A percentile compares a stretch with the other conserved stretches of the same genome.
phyloP scores from a whole-genome alignment of 148 eudicot species.

The Rhododendron ferrugineum region DNA sequence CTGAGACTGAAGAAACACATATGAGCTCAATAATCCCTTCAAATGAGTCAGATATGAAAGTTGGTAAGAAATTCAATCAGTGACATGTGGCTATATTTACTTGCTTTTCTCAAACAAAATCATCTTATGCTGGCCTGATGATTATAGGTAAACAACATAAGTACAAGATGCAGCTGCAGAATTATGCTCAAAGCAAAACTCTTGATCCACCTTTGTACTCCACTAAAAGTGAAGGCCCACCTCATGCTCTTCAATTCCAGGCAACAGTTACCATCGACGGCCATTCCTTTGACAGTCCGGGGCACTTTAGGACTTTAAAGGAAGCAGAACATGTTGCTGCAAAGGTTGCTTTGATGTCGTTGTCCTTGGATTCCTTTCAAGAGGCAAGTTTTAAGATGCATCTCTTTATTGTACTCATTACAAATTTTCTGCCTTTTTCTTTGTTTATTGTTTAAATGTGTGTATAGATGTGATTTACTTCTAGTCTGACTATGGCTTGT shows the following conservation, averaged over 20 bases:
- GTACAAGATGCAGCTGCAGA: constrained; percentile 19
- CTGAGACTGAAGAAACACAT: constrained; percentile 1
- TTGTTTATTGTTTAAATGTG: not conserved
- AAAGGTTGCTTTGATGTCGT: constrained; percentile 14
- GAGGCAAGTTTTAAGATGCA: constrained; percentile 18
- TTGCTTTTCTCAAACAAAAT: not conserved
- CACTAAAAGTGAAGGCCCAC: constrained; percentile 16
- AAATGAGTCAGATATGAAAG: constrained; percentile 13
- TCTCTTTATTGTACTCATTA: not conserved
- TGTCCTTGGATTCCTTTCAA: constrained; percentile 13
- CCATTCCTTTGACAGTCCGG: constrained; percentile 17
- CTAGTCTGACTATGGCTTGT: not conserved
- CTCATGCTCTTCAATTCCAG: constrained; percentile 19
- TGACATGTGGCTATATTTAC: not conserved
- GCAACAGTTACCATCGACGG: constrained; percentile 14
- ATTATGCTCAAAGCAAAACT: constrained; percentile 6
- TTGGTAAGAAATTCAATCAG: not conserved
- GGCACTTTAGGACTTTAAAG: constrained; percentile 12
- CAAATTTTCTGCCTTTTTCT: not conserved
- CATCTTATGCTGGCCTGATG: constrained; percentile 2
- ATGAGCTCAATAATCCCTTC: not conserved
- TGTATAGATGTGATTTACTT: not conserved
- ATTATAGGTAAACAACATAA: not conserved
- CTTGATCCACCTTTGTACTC: constrained; percentile 14
- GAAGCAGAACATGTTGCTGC: constrained; percentile 27